Base-by-base conservation (phyloP, 2,329 filamentous ascomycete species). In the Hymenoscyphus fructigenus region DNA sequence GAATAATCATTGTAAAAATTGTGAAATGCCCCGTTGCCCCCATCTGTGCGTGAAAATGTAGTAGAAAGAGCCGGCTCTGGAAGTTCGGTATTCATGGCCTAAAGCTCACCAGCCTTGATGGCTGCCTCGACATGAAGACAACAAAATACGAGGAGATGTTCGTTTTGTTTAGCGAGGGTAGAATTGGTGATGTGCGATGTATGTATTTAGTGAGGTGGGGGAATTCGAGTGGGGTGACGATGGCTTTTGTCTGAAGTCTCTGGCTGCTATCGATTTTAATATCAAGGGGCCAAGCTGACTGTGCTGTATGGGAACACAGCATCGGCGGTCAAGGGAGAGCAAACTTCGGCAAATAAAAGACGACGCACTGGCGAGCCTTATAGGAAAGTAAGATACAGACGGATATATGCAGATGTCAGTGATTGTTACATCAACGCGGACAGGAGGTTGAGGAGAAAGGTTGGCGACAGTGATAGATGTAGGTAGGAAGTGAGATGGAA, bases 11-110 rank as follows among this genome's bases (percentile, higher is more conserved):
- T 78, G 59, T 74, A 65, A 76, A 91, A 91, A 76, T 91, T 91
- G 79, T 90, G 87, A 75, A 91, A 91, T 55, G 88, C 88, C 67
- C 85, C 83, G 74, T 90, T 90, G 65, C 87, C 87, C 68, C 88
- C 88, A 61, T 81, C 79, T 0, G 85, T 88, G 63, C 79, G 61
- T 65, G 56, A 29, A 55, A 38, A 62, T 12, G 61, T 57, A 2
- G 57, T 14, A 1, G 71, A 69, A 14, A 72, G 50, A 34, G 71
- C 71, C 3, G 71, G 68, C 29, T 72, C 70, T 26, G 68, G 68
- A 23, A 72, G 66, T 28, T 50, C 28, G 57, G 59, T 61, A 56
- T 70, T 66, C 71, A 73, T 73, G 34, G 62, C 60, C 17, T 26
- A 34, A 28, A 32, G 32, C 57, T 29, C 38, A 53, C 23, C 57